Percentiles rank a stretch among this genome's conserved stretches.
Conservation (phyloP, 2,329 filamentous ascomycete species). For the Penicillium sp. region DNA sequence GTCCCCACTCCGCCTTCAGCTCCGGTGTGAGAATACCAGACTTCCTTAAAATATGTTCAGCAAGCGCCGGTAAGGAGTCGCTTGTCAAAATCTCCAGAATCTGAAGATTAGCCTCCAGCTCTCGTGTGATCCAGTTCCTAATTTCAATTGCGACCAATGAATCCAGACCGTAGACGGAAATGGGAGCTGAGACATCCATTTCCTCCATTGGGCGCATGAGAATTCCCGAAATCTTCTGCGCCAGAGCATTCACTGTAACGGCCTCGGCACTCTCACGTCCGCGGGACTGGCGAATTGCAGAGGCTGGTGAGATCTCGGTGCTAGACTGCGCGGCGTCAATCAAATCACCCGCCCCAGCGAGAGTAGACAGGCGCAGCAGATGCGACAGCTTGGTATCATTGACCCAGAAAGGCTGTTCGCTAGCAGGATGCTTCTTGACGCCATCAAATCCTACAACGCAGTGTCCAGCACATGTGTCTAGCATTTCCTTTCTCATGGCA, state of each 20-base stretch:
- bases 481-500: slow-evolving; percentile 28
- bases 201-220: slow-evolving; percentile 28
- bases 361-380: slow-evolving; percentile 23
- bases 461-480: slow-evolving; percentile 20
- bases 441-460: slow-evolving; percentile 27
- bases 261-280: slow-evolving; percentile 11
- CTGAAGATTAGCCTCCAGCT: slow-evolving; percentile 27
- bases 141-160: slow-evolving; percentile 37
- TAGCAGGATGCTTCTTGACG: slow-evolving; percentile 20
- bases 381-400: slow-evolving; percentile 25
- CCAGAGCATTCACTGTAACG: slow-evolving; percentile 12
- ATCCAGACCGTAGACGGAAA: slow-evolving; percentile 32
- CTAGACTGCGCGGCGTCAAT: slow-evolving; percentile 9
- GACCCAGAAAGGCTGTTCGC: slow-evolving; percentile 27
- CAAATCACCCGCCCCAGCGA: slow-evolving; percentile 15
- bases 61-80: slow-evolving; percentile 25
- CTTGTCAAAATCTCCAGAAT: slow-evolving; percentile 33
- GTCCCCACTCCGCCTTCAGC: slow-evolving; percentile 22
- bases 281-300: slow-evolving; percentile 21
- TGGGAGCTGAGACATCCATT: slow-evolving; percentile 19
- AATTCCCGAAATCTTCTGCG: slow-evolving; percentile 25
- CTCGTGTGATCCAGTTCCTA: slow-evolving; percentile 32
- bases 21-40: slow-evolving; percentile 26
- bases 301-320: slow-evolving; percentile 16
- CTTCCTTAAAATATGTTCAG: slow-evolving; percentile 27